Conservation (phyloP, 2,329 filamentous ascomycete genomes). For the Orbilia brochopaga region DNA sequence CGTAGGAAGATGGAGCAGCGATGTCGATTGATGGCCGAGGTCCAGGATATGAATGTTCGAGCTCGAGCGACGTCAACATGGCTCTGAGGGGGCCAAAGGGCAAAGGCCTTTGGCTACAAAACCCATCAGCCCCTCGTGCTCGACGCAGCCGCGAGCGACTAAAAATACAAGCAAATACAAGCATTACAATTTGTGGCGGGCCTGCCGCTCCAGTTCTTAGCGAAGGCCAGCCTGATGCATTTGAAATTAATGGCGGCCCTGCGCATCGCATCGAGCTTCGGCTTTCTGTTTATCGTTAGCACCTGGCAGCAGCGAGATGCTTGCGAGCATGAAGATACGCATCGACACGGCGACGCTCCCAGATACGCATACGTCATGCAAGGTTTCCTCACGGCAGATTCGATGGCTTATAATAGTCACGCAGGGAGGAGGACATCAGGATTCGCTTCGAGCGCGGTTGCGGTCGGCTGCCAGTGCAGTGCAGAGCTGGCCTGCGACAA, state of each 20-base stretch:
- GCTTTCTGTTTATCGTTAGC: constrained; percentile 6
- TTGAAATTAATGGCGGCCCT: not conserved
- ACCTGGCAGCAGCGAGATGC: not conserved
- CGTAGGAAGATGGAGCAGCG: constrained; percentile 16
- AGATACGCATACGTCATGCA: no score
- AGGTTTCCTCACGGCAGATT: no score
- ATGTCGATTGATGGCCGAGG: constrained; percentile 11
- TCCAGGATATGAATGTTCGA: constrained; percentile 1
- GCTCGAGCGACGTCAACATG: not conserved
- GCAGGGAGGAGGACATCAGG: no score
- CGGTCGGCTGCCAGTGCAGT: no score
- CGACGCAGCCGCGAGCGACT: constrained; percentile 9
- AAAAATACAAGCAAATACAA: constrained; percentile 8
- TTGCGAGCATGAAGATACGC: not conserved
- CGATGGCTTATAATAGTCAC: no score
- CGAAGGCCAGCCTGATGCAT: constrained; percentile 6
- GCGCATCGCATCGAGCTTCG: constrained; percentile 9
- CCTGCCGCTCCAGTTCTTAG: not conserved
- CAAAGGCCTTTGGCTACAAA: not conserved
- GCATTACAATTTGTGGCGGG: not conserved
- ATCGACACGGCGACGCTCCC: no score
- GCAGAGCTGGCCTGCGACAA: no score
- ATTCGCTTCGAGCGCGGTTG: no score
- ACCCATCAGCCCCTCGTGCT: constrained; percentile 1
- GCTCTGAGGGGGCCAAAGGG: constrained; percentile 3